phyloP scores from a whole-genome alignment of 2,329 filamentous ascomycete genomes.

The Aspergillus ochraceoroseus region DNA sequence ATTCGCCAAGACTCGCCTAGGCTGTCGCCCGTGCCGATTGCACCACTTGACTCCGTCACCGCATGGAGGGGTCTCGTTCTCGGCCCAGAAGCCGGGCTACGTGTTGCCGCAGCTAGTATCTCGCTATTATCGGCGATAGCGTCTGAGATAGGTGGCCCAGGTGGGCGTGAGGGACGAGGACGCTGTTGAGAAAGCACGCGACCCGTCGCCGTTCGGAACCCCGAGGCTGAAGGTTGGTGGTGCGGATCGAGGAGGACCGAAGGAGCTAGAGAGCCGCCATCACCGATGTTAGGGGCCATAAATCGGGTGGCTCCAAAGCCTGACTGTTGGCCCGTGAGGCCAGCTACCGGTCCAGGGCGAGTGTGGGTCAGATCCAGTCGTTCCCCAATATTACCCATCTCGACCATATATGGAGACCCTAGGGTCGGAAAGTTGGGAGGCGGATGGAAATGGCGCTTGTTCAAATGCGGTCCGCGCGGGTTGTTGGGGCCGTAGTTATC shows the following conservation, averaged over 20 bases:
- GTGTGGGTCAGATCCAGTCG: conserved; percentile 25
- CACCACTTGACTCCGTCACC: conserved; percentile 34
- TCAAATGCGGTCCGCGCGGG: conserved; percentile 56
- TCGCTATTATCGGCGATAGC: conserved; percentile 33
- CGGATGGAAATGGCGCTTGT: conserved; percentile 61
- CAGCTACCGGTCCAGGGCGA: conserved; percentile 20
- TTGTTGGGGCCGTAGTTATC: conserved; percentile 85
- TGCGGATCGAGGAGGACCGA: conserved; percentile 47
- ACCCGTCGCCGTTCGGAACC: conserved; percentile 29
- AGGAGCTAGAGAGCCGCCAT: conserved; percentile 36
- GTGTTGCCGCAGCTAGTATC: conserved; percentile 17
- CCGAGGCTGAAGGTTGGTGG: conserved; percentile 43
- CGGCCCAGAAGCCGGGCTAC: conserved; percentile 15
- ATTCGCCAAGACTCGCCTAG: conserved; percentile 53
- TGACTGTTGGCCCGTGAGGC: conserved; percentile 27
- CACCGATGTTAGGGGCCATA: conserved; percentile 23
- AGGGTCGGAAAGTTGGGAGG: conserved; percentile 70
- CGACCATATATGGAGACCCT: conserved; percentile 55
- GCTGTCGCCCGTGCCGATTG: conserved; percentile 47
- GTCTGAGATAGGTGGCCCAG: conserved; percentile 25
- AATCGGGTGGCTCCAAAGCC: conserved; percentile 28
- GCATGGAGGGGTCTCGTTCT: conserved; percentile 16
- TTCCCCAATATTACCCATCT: conserved; percentile 42
- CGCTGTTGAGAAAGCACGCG: conserved; percentile 28
- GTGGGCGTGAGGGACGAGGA: conserved; percentile 28